Evolutionary conservation across 257 asterid species (phyloP), one percentile per base, ranked within the genome.

Genomic region (Phtheirospermum japonicum): DNA sequence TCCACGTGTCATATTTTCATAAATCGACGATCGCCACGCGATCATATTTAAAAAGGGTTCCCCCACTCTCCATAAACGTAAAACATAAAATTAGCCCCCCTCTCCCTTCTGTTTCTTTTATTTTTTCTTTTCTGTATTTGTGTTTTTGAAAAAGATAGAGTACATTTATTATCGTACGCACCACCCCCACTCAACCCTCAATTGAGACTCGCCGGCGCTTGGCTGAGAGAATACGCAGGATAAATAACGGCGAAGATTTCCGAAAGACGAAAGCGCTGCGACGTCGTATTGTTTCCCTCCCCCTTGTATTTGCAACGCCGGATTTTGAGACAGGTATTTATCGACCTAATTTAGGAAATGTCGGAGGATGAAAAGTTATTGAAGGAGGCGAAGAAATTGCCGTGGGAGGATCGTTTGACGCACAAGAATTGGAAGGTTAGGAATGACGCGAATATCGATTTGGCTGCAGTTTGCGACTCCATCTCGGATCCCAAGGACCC

Each of bases 351-450:
- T 14, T 66, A 61, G 76, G 67, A 72, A 84, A 89, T 88, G 98
- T 88, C 49, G 95, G 99, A 93, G 88, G 99, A 93, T 67, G 99
- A 93, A 90, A 93, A 93, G 85, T 85, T 93, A 63, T 80, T 93
- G 92, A 93, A 90, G 88, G 99, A 87, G 87, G 97, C 99, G 51
- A 93, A 93, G 92, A 93, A 93, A 71, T 78, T 87, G 71, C 86
- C 95, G 3, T 93, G 97, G 99, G 97, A 87, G 82, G 97, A 93
- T 67, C 85, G 99, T 42, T 73, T 93, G 76, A 52, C 83, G 86
- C 99, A 93, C 71, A 93, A 90, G 86, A 93, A 89, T 68, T 93
- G 99, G 99, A 93, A 93, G 76, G 97, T 93, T n/a, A 79, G 99
- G 72, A 93, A 90, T 61, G 99, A 89, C 64, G 99, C 82, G 19